These are phyloP conservation scores for Ceratocystis eucalypticola DNA, from an alignment of 2,329 filamentous ascomycete species.

Conservation along the genomic window DNA sequence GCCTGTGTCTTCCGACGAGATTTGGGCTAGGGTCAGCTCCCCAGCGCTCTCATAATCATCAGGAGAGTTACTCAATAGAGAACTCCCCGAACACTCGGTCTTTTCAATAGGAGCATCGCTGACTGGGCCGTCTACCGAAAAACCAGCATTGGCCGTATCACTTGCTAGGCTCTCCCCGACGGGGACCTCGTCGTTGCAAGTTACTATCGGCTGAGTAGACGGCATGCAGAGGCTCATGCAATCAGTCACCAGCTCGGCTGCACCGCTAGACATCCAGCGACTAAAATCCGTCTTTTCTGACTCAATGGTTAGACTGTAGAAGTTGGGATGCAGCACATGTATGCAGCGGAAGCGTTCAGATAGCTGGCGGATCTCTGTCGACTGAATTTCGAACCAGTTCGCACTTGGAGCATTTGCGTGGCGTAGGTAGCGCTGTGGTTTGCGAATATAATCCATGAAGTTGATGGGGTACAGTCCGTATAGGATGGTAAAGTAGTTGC, in stretches of 20 bases:
- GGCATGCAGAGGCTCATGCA: constrained; percentile 54
- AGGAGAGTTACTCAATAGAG: constrained; percentile 7
- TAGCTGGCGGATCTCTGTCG: constrained; percentile 59
- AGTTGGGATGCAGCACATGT: constrained; percentile 71
- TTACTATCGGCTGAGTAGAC: constrained; percentile 8
- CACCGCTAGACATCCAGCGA: constrained; percentile 67
- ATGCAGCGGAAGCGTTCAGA: constrained; percentile 61
- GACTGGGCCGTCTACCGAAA: not conserved
- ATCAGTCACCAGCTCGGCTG: constrained; percentile 65
- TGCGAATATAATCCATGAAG: constrained; percentile 74
- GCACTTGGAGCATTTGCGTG: constrained; percentile 55
- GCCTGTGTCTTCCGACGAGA: not conserved
- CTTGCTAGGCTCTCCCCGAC: not conserved
- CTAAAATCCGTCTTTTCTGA: constrained; percentile 64
- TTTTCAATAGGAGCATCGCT: not conserved
- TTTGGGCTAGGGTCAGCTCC: constrained; percentile 22
- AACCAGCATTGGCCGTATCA: not conserved
- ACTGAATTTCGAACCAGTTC: constrained; percentile 65
- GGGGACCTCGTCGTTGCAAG: not conserved
- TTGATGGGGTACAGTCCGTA: constrained; percentile 77
- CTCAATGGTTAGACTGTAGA: constrained; percentile 65
- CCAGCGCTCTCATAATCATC: constrained; percentile 18
- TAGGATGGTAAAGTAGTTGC: constrained; percentile 66
- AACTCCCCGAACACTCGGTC: not conserved
- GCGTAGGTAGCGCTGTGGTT: constrained; percentile 64